A percentile compares a stretch with the other conserved stretches of the same genome.
These are phyloP conservation scores for Haplographium delicatum DNA, from an alignment of 495 filamentous ascomycete species.

Conservation along the genomic window DNA sequence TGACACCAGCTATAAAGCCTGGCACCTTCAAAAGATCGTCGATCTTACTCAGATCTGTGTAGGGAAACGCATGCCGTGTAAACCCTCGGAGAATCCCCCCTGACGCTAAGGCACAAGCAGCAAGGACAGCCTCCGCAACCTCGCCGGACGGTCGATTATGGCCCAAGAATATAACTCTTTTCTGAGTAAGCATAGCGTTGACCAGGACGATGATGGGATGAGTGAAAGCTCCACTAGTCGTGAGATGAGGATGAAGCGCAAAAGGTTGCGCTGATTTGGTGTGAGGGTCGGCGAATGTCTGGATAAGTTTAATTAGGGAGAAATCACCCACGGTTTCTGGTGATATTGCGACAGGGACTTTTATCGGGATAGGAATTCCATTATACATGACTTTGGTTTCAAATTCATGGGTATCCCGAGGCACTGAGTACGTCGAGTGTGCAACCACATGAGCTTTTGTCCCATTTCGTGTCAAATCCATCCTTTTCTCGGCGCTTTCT, in stretches of 20 bases:
- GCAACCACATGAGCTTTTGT: slow-evolving; percentile 48
- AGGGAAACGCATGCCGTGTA: slow-evolving; percentile 96
- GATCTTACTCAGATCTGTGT: slow-evolving; percentile 96
- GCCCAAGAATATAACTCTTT: slow-evolving; percentile 91
- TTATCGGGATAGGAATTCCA: slow-evolving; percentile 91
- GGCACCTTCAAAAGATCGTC: slow-evolving; percentile 94
- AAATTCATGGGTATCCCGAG: slow-evolving; percentile 94
- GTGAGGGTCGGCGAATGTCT: slow-evolving; percentile 82
- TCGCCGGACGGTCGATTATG: slow-evolving; percentile 91
- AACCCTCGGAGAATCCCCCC: slow-evolving; percentile 94
- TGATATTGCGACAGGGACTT: slow-evolving; percentile 86
- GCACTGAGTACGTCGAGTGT: slow-evolving; percentile 54
- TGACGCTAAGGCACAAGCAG: slow-evolving; percentile 86
- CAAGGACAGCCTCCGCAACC: slow-evolving; percentile 92
- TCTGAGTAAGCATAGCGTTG: slow-evolving; percentile 89
- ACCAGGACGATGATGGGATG: slow-evolving; percentile 74
- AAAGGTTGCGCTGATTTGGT: slow-evolving; percentile 79
- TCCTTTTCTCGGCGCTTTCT: slow-evolving; percentile 39
- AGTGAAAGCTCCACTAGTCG: slow-evolving; percentile 76
- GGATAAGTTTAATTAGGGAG: slow-evolving; percentile 92
- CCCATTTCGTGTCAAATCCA: slow-evolving; percentile 45
- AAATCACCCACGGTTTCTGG: slow-evolving; percentile 98
- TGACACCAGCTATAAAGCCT: slow-evolving; percentile 96
- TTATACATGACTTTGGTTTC: slow-evolving; percentile 93
- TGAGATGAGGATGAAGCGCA: slow-evolving; percentile 83